Evolutionary conservation across 306 rosid species (phyloP).

Genomic region (Luffa acutangula): DNA sequence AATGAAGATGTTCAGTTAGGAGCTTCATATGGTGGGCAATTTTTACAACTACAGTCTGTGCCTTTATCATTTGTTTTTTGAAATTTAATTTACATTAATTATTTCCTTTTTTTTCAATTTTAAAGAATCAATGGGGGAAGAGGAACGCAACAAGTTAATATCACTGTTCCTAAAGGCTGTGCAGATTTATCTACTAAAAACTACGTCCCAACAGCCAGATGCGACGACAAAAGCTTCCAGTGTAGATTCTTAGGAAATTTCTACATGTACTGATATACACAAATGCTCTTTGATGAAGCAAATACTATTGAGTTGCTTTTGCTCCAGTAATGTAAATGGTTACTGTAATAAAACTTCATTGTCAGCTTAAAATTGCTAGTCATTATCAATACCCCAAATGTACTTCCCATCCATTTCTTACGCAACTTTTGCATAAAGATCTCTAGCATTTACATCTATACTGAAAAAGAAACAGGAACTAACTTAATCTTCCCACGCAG

Average conservation of each 20-base stretch:
- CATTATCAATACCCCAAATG: not conserved
- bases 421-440: not conserved
- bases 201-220: constrained; percentile 33
- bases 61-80: not conserved
- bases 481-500: not conserved
- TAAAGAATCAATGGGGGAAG: constrained; percentile 22
- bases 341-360: not conserved
- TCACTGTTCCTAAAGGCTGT: constrained; percentile 39
- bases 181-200: constrained; percentile 25
- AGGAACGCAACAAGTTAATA: constrained; percentile 30
- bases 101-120: not conserved
- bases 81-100: not conserved
- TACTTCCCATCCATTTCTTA: not conserved
- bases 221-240: constrained; percentile 29
- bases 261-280: not conserved
- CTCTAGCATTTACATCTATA: not conserved
- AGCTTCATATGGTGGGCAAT: constrained; percentile 8
- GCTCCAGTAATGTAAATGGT: not conserved
- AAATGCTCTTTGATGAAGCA: not conserved
- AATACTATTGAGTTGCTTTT: not conserved
- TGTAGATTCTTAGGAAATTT: constrained; percentile 8
- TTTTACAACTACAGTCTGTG: not conserved
- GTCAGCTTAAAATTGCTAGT: not conserved
- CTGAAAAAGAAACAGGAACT: not conserved
- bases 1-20: constrained; percentile 28